These are phyloP conservation scores for Suillus plorans DNA, from an alignment of 768 basidiomycete species.

Conservation along the genomic window DNA sequence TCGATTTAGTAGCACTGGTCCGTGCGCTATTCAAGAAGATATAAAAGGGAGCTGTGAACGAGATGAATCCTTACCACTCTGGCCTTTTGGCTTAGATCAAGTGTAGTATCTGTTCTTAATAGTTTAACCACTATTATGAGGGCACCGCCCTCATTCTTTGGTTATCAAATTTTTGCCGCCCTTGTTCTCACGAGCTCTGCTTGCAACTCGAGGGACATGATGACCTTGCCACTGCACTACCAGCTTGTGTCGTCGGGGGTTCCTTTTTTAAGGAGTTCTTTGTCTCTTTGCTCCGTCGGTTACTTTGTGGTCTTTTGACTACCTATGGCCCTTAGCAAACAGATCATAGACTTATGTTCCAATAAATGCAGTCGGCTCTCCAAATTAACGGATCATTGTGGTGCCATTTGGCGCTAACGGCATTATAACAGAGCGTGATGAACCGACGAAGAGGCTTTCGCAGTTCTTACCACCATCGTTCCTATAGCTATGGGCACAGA, in stretches of 20 bases:
- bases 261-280: neutral
- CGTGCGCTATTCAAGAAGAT: neutral
- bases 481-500: neutral
- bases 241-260: slow-evolving; percentile 43
- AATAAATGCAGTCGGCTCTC: too few species aligned
- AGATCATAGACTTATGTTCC: neutral
- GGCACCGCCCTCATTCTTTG: slow-evolving; percentile 46
- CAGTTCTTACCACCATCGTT: too few species aligned
- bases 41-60: neutral
- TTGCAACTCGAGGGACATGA: slow-evolving; percentile 31
- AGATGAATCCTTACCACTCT: slow-evolving; percentile 31
- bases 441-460: too few species aligned
- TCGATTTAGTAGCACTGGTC: neutral
- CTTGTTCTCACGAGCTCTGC: slow-evolving; percentile 38
- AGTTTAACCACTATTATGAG: slow-evolving; percentile 64
- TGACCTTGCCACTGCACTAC: slow-evolving; percentile 33
- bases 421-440: too few species aligned
- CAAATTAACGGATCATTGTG: too few species aligned
- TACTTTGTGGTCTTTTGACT: neutral
- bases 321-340: neutral
- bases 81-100: slow-evolving; percentile 52
- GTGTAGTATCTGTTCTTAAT: slow-evolving; percentile 81
- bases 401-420: too few species aligned
- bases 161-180: slow-evolving; percentile 57
- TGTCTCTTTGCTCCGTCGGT: neutral